Percentiles rank a stretch among this genome's conserved stretches.
Conservation (phyloP, 208 protist species). For the Trypanosomatidae sp. region DNA sequence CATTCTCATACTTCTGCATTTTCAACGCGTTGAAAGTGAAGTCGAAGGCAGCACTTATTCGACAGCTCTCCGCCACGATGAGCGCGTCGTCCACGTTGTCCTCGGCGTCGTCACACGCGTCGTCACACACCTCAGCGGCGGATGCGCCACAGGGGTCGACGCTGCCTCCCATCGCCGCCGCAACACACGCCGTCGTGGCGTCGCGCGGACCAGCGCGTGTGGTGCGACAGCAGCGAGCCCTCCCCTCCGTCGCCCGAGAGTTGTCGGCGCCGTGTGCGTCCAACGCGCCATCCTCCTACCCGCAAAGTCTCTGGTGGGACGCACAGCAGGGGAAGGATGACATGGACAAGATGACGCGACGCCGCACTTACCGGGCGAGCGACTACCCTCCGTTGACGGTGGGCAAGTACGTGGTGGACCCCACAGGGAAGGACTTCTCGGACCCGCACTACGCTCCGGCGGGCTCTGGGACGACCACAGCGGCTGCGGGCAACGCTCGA, state of each 20-base stretch:
- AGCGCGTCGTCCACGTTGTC: conserved; percentile 16
- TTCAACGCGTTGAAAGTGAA: conserved; percentile 1
- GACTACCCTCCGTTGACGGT: conserved; percentile 47
- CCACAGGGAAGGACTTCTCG: conserved; percentile 69
- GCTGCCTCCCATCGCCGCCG: conserved; percentile 10
- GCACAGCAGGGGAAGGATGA: conserved; percentile 46
- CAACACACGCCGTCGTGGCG: no score
- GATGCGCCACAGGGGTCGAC: no score
- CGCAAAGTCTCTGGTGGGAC: conserved; percentile 71
- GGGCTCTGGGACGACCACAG: not conserved
- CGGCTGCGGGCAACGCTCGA: no score
- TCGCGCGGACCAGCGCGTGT: conserved; percentile 9
- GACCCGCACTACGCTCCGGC: conserved; percentile 66
- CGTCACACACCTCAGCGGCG: no score
- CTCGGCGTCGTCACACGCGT: not conserved
- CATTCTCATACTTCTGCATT: no score
- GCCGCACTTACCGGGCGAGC: conserved; percentile 53
- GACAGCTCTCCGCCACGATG: conserved; percentile 29
- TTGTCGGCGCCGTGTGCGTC: conserved; percentile 9
- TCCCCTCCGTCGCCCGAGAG: conserved; percentile 17
- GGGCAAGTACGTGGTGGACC: conserved; percentile 76
- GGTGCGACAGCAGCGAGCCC: conserved; percentile 21
- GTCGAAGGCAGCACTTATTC: conserved; percentile 21
- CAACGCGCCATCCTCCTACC: conserved; percentile 41
- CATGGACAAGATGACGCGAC: conserved; percentile 39